Base-by-base conservation (phyloP, 2,329 filamentous ascomycete species). In the Exophiala xenobiotica region DNA sequence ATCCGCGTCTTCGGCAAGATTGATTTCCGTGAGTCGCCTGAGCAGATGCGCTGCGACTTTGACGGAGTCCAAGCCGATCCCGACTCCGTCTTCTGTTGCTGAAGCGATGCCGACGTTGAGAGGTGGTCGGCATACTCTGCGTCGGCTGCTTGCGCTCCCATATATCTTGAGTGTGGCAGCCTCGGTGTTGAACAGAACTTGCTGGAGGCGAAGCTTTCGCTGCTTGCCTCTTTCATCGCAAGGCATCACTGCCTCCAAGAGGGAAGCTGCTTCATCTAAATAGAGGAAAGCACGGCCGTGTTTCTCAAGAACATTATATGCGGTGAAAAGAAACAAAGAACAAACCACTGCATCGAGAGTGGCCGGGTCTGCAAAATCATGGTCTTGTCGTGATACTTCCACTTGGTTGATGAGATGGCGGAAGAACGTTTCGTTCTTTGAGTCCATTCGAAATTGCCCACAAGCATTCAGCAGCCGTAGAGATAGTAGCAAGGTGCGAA, bases 141-240 rank as follows among this genome's bases (percentile, higher is more conserved):
- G 50, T 9, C 40, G 19, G 14, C 31, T 44, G 19, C 22, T 8
- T 20, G 24, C 22, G 12, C 23, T 16, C 16, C 38, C 50, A 12
- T 53, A 53, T 11, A 53, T 53, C 5, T 38, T 29, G 14, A 48
- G 6, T 8, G 43, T 48, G 9, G 50, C 50, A 8, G 44, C 50
- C 22, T 53, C 50, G 2, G 50, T 53, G 39, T 53, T 53, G 14
- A 42, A 53, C 16, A 53, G 38, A 9, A 53, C 50, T 19, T 48
- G 44, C 24, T 53, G 24, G 19, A 53, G 38, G 6, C 33, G 38
- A 9, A 29, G n/a, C 33, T 39, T 48, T 19, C 50, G 29, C 3
- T 11, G 18, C 31, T 26, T 12, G 14, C 49, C 50, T 18, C 26
- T 29, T 29, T 40, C 39, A 3, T 23, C 35, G 16, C 19, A 22